Conservation (phyloP, 495 filamentous ascomycete genomes). For the Penicillium mononematosum region DNA sequence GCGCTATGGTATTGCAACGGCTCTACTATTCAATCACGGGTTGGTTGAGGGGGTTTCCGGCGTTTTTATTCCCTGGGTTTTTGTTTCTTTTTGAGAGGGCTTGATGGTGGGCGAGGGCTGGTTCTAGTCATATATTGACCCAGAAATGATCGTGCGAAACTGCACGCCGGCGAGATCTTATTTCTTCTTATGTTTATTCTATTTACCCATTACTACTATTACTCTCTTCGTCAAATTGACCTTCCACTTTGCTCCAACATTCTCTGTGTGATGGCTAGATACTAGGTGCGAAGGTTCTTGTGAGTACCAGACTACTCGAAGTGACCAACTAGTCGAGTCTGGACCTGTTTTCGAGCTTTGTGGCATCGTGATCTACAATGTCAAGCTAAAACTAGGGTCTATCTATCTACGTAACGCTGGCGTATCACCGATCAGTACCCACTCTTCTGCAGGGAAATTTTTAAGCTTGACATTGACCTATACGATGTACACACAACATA, state of each 20-base stretch:
- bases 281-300: neutral
- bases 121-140: conserved; percentile 20
- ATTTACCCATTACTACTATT: conserved; percentile 16
- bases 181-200: conserved; percentile 17
- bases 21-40: conserved; percentile 37
- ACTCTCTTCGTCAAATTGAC: conserved; percentile 14
- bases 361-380: neutral
- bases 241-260: conserved; percentile 16
- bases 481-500: neutral
- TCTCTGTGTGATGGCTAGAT: neutral
- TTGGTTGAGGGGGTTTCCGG: conserved; percentile 48
- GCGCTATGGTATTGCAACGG: conserved; percentile 37
- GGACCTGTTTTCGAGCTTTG: neutral
- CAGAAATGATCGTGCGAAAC: conserved; percentile 11
- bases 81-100: conserved; percentile 31
- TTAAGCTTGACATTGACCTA: neutral
- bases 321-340: neutral
- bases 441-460: conserved; percentile 14
- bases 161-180: conserved; percentile 12
- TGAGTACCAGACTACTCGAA: neutral
- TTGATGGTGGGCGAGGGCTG: conserved; percentile 23
- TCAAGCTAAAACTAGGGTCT: conserved; percentile 6
- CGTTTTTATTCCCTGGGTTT: conserved; percentile 36
- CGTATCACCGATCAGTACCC: conserved; percentile 10
- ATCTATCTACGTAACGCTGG: conserved; percentile 4